Evolutionary conservation across 2,329 filamentous ascomycete genomes (phyloP), one percentile per base, ranked within the genome.

Genomic region (Endocalyx cinctus): DNA sequence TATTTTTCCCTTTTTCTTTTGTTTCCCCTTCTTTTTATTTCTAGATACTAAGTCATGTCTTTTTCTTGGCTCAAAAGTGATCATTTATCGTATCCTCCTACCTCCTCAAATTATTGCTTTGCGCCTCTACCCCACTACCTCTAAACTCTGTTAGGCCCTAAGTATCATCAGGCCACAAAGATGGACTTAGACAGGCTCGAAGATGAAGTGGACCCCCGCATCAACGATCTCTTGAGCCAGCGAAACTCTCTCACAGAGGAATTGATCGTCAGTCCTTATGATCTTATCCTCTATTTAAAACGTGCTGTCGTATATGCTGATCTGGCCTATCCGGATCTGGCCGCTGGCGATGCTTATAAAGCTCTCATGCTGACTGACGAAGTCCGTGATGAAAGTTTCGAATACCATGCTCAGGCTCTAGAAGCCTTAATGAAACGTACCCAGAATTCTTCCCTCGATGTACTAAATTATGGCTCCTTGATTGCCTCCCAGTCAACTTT

Each of bases 281-380:
- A 84, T 47, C 57, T 79, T 22, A 66, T 84, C 34, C 65, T 82
- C 6, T 82, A 81, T 45, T 66, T 85, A 35, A 72, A 82, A 43
- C 77, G 89, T 19, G 87, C 87, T 16, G 64, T 74, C 20, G 67
- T 84, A 26, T 79, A 96, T 58, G 74, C 79, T 12, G 67, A 78
- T 28, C 70, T 96, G 29, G 86, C 79, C 23, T 97, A 95, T 58
- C 87, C 87, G 0, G 92, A 98, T 58, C 75, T 98, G 25, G 88
- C 88, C 5, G 82, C 83, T 10, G 87, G 87, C 20, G 89, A 96
- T 66, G 87, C 87, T 5, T 97, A 97, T 57, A 82, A 84, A 35
- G 88, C 89, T 1, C 71, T 97, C n/a, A 74, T 95, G 4, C 67
- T 98, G 29, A 75, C 84, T 12, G 90, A 97, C 53, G 87, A 92